These are phyloP conservation scores for Aspergillus ustus DNA, from an alignment of 2,329 filamentous ascomycete species.

Conservation along the genomic window DNA sequence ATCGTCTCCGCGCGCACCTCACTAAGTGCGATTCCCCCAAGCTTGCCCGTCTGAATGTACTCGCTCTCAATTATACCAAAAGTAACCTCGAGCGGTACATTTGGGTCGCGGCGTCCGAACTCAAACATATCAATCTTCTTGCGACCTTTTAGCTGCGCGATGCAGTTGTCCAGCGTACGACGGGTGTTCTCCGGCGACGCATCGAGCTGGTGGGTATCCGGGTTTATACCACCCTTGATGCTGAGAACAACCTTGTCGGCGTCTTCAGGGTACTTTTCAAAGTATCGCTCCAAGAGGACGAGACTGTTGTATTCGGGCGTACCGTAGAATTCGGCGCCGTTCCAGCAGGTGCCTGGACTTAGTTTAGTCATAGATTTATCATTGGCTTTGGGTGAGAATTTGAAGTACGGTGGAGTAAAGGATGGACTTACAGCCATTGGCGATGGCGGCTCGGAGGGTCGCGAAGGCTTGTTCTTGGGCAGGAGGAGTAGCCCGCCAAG, in stretches of 20 bases:
- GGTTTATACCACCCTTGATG: constrained; percentile 36
- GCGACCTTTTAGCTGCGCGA: constrained; percentile 49
- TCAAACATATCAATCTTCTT: constrained; percentile 65
- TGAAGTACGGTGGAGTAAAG: neutral
- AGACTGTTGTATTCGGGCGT: constrained; percentile 36
- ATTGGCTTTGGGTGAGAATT: neutral
- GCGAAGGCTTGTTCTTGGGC: constrained; percentile 10
- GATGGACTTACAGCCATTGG: constrained; percentile 1
- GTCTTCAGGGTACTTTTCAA: constrained; percentile 33
- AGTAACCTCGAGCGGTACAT: constrained; percentile 47
- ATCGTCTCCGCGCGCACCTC: constrained; percentile 43
- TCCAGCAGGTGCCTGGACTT: constrained; percentile 25
- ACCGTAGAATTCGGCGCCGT: constrained; percentile 39
- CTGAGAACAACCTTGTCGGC: constrained; percentile 32
- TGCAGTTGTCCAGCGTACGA: constrained; percentile 56
- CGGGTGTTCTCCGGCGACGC: constrained; percentile 57
- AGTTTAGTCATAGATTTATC: neutral
- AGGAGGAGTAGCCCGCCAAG: neutral
- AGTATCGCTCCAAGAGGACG: constrained; percentile 33
- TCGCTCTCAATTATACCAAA: constrained; percentile 27
- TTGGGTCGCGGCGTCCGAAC: constrained; percentile 57
- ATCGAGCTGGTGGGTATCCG: constrained; percentile 45
- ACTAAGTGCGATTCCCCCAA: constrained; percentile 41
- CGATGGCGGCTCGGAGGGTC: constrained; percentile 1
- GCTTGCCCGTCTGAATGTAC: constrained; percentile 41